A percentile compares a stretch with the other conserved stretches of the same genome.
These are phyloP conservation scores for Quercus alba DNA, from an alignment of 306 rosid genomes.

Conservation along the genomic window DNA sequence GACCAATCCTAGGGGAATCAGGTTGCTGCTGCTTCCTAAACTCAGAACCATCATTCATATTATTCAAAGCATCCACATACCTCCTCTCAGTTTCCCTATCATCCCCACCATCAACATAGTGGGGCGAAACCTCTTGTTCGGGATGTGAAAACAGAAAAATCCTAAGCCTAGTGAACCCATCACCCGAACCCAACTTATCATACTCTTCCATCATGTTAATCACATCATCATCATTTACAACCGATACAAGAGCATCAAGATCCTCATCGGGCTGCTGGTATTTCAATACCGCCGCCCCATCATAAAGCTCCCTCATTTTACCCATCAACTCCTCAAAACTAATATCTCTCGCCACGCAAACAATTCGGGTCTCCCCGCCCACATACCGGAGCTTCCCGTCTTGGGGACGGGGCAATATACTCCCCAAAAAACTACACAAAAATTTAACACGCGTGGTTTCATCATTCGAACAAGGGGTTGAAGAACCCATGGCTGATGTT, in stretches of 20 bases:
- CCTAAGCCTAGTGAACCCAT: slow-evolving; percentile 94
- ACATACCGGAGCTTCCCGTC: slow-evolving; percentile 95
- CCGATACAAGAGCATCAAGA: slow-evolving; percentile 94
- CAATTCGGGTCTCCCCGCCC: slow-evolving; percentile 97
- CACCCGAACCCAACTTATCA: slow-evolving; percentile 84
- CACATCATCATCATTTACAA: slow-evolving; percentile 94
- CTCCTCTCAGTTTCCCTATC: slow-evolving; percentile 85
- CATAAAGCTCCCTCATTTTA: slow-evolving; percentile 89
- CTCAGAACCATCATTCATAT: slow-evolving; percentile 69
- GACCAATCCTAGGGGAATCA: slow-evolving; percentile 51
- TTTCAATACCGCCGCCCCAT: slow-evolving; percentile 73
- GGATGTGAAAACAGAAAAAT: slow-evolving; percentile 77
- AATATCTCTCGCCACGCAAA: slow-evolving; percentile 66
- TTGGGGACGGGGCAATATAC: slow-evolving; percentile 95
- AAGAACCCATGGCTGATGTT: slow-evolving; percentile 30
- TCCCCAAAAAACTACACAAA: slow-evolving; percentile 85
- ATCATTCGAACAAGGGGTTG: slow-evolving; percentile 42
- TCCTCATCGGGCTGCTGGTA: slow-evolving; percentile 99
- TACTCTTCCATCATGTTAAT: slow-evolving; percentile 99
- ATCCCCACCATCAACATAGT: slow-evolving; percentile 77
- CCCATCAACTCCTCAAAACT: slow-evolving; percentile 81
- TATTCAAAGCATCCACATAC: slow-evolving; percentile 93
- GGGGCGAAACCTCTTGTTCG: slow-evolving; percentile 69
- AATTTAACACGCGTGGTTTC: slow-evolving; percentile 77
- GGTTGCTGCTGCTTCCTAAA: slow-evolving; percentile 57